Conservation (phyloP, 805 yeast genomes). For the Sugiyamaella valdiviana region DNA sequence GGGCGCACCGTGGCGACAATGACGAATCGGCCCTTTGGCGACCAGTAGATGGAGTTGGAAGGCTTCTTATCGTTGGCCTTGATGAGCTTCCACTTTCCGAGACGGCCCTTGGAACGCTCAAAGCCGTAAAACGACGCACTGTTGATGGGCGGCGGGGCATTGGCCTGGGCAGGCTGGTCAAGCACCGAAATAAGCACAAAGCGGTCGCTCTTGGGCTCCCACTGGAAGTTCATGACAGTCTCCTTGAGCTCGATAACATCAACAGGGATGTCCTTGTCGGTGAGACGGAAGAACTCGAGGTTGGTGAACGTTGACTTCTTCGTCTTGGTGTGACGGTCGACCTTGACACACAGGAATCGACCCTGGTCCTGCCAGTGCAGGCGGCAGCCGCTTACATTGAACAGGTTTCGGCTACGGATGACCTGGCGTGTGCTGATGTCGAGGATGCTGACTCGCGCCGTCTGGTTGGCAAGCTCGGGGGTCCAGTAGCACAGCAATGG, state of each 20-base stretch:
- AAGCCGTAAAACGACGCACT: slow-evolving; percentile 75
- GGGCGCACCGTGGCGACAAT: slow-evolving; percentile 42
- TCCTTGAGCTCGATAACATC: slow-evolving; percentile 92
- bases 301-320: slow-evolving; percentile 87
- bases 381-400: slow-evolving; percentile 87
- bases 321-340: slow-evolving; percentile 94
- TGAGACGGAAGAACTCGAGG: slow-evolving; percentile 81
- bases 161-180: slow-evolving; percentile 40
- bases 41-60: slow-evolving; percentile 72
- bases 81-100: slow-evolving; percentile 54
- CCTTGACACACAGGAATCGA: slow-evolving; percentile 81
- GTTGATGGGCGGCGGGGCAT: slow-evolving; percentile 48
- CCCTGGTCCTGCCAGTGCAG: slow-evolving; percentile 92
- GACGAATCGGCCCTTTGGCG: slow-evolving; percentile 89
- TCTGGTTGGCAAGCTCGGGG: slow-evolving; percentile 86
- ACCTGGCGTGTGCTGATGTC: slow-evolving; percentile 78
- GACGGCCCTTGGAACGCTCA: slow-evolving; percentile 51
- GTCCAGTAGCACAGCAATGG: slow-evolving; percentile 90
- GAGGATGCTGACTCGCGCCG: slow-evolving; percentile 90
- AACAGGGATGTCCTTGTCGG: slow-evolving; percentile 88
- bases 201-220: slow-evolving; percentile 94
- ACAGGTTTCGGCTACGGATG: slow-evolving; percentile 84
- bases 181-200: slow-evolving; percentile 70
- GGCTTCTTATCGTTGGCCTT: slow-evolving; percentile 55
- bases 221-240: slow-evolving; percentile 76